Conservation (phyloP, 305 asterid species). For the Fraxinus greggii region DNA sequence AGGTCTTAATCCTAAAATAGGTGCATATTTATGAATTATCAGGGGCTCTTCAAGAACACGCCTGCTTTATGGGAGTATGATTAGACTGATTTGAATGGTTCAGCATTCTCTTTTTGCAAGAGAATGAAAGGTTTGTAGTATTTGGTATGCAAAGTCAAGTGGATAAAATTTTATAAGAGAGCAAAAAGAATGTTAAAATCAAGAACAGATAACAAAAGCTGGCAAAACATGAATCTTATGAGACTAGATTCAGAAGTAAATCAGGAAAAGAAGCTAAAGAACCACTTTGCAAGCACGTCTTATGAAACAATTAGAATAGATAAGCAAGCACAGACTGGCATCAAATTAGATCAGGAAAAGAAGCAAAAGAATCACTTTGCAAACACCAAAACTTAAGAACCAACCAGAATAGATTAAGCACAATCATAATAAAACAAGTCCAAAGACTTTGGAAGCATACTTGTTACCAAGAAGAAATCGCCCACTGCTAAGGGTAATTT, state of each 20-base stretch:
- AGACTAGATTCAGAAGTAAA: neutral
- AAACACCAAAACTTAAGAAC: neutral
- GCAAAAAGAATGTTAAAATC: too few relatives aligned
- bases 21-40: neutral
- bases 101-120: too few relatives aligned
- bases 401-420: neutral
- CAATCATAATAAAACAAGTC: conserved; percentile 14
- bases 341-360: too few relatives aligned
- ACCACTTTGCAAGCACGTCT: neutral
- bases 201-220: neutral
- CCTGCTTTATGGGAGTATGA: too few relatives aligned
- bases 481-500: conserved; percentile 97
- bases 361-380: neutral
- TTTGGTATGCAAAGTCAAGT: too few relatives aligned
- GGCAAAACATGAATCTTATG: neutral
- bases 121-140: too few relatives aligned
- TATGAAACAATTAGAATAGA: too few relatives aligned
- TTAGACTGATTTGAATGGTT: too few relatives aligned
- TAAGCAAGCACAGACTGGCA: too few relatives aligned
- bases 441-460: conserved; percentile 43
- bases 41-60: too few relatives aligned
- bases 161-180: too few relatives aligned
- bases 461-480: conserved; percentile 95
- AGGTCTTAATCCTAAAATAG: neutral
- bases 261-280: neutral